phyloP scores from a whole-genome alignment of 768 basidiomycete genomes.

The Daedaleopsis sinensis region DNA sequence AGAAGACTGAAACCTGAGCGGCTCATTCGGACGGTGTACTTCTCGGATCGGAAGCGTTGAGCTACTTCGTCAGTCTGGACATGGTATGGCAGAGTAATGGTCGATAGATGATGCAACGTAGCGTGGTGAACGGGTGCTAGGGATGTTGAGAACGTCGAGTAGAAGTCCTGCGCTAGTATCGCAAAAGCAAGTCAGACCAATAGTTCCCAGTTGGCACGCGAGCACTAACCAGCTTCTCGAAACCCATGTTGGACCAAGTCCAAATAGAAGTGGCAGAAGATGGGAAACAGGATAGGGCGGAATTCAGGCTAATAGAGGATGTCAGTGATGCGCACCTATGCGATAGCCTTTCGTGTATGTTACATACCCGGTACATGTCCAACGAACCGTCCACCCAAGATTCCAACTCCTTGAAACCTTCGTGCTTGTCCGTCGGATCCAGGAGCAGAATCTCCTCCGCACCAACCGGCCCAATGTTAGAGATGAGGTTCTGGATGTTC shows the following conservation, averaged over 20 bases:
- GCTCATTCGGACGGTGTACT: slow-evolving; percentile 88
- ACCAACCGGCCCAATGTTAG: slow-evolving; percentile 76
- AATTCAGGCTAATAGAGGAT: slow-evolving; percentile 77
- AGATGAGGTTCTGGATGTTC: slow-evolving; percentile 75
- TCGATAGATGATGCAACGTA: slow-evolving; percentile 77
- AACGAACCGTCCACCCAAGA: slow-evolving; percentile 89
- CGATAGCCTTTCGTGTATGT: background rate
- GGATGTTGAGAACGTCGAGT: slow-evolving; percentile 66
- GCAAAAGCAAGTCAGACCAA: background rate
- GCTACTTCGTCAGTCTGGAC: slow-evolving; percentile 83
- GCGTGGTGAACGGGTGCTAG: slow-evolving; percentile 66
- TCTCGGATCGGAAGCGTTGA: slow-evolving; percentile 85
- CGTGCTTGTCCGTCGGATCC: slow-evolving; percentile 84
- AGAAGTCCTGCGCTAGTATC: slow-evolving; percentile 71
- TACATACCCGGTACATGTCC: slow-evolving; percentile 85
- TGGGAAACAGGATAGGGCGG: slow-evolving; percentile 89
- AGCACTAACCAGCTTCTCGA: slow-evolving; percentile 70
- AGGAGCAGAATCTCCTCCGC: slow-evolving; percentile 81
- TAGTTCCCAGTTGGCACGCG: background rate
- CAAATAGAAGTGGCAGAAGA: slow-evolving; percentile 96
- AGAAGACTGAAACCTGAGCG: slow-evolving; percentile 90
- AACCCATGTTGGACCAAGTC: slow-evolving; percentile 91
- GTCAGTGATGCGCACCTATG: background rate
- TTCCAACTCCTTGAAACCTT: slow-evolving; percentile 84
- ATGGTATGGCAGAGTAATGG: slow-evolving; percentile 80